Evolutionary conservation across 805 yeast species (phyloP).

Genomic region (Wickerhamiella qilinensis): DNA sequence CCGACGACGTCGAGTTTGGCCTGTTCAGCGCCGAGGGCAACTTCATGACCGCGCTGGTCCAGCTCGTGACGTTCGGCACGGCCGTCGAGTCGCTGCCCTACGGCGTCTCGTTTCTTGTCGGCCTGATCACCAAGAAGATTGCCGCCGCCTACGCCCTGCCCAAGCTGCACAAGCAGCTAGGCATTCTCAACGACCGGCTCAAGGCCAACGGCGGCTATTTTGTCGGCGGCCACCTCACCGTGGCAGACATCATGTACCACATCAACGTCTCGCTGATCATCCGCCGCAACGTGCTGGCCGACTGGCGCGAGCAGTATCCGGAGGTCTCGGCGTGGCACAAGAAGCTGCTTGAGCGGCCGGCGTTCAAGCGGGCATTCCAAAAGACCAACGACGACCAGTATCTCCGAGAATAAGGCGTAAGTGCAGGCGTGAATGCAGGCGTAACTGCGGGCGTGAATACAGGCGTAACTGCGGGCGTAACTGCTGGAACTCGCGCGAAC

Average conservation of each 20-base stretch:
- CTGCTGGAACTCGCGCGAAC: too few species aligned
- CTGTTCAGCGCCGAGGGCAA: slow-evolving; percentile 49
- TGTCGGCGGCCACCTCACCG: slow-evolving; percentile 41
- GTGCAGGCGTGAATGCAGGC: too few species aligned
- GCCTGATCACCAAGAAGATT: slow-evolving; percentile 29
- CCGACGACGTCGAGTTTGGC: slow-evolving; percentile 32
- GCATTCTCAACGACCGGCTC: slow-evolving; percentile 28
- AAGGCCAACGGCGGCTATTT: slow-evolving; percentile 35
- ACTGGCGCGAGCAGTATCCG: slow-evolving; percentile 2
- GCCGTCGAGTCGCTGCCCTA: slow-evolving; percentile 15
- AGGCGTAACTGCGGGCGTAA: too few species aligned
- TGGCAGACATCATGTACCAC: slow-evolving; percentile 40
- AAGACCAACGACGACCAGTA: too few species aligned
- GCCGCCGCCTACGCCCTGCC: slow-evolving; percentile 33
- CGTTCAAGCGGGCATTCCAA: too few species aligned
- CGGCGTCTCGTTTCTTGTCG: slow-evolving; percentile 20
- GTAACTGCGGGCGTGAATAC: too few species aligned
- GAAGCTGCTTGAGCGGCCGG: too few species aligned
- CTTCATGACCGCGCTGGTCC: slow-evolving; percentile 33
- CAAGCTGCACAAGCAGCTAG: slow-evolving; percentile 28
- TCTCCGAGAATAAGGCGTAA: too few species aligned
- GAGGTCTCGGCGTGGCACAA: background rate
- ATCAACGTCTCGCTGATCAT: background rate
- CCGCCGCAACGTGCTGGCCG: background rate
- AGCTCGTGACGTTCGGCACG: slow-evolving; percentile 22